Conservation (phyloP, 2,329 filamentous ascomycete species). For the Xylariaceae sp. region DNA sequence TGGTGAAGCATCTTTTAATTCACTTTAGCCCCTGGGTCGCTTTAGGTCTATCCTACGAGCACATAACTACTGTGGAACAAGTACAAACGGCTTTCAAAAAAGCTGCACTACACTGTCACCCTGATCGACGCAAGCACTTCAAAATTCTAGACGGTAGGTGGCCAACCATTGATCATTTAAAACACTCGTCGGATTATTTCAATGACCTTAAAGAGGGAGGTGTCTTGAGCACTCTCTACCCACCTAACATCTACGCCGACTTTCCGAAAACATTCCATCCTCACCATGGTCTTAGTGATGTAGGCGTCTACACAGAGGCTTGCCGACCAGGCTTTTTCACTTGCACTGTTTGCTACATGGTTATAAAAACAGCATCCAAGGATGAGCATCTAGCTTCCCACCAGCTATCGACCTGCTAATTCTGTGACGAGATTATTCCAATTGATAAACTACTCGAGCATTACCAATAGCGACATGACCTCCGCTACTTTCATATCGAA, state of each 20-base stretch:
- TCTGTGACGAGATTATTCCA: not conserved
- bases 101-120: not conserved
- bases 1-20: not conserved
- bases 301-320: conserved; percentile 1
- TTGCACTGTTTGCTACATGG: conserved; percentile 1
- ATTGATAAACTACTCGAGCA: not conserved
- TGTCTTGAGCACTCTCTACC: conserved; percentile 1
- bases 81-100: not conserved
- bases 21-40: conserved; percentile 1
- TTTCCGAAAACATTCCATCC: not conserved
- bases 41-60: not conserved
- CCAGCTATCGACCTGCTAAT: not conserved
- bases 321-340: not conserved
- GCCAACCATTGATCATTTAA: conserved; percentile 2
- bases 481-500: not conserved
- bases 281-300: not conserved
- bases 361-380: not conserved
- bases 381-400: conserved; percentile 1
- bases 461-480: not conserved
- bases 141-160: not conserved
- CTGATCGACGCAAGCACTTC: not conserved
- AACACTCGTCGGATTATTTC: not conserved
- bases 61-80: not conserved
- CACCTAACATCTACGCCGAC: not conserved
- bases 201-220: not conserved